A percentile compares a stretch with the other conserved stretches of the same genome.
phyloP scores from a whole-genome alignment of 2,329 filamentous ascomycete species.

The Colletotrichum horii region DNA sequence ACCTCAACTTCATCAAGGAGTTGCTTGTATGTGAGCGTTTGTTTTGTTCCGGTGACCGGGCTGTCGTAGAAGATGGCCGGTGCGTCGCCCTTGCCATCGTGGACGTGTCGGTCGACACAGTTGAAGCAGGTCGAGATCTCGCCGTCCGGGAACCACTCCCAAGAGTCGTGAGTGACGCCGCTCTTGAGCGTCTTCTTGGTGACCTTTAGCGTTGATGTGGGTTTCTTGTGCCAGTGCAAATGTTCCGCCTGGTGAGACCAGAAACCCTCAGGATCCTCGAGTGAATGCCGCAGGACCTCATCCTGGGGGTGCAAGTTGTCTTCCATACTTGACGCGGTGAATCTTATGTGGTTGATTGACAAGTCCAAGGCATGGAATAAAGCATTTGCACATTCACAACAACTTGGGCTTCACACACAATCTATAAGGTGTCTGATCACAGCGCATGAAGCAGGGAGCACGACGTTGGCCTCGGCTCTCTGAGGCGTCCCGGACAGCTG shows the following conservation, averaged over 20 bases:
- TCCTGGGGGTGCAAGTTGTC: constrained; percentile 51
- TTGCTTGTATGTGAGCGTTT: constrained; percentile 75
- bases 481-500: background rate
- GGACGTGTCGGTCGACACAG: constrained; percentile 88
- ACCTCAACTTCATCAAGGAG: constrained; percentile 81
- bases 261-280: constrained; percentile 73
- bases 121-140: constrained; percentile 93
- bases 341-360: background rate
- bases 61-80: constrained; percentile 88
- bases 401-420: background rate
- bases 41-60: constrained; percentile 77
- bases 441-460: background rate
- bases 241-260: constrained; percentile 78
- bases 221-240: constrained; percentile 81
- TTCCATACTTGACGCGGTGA: background rate
- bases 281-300: constrained; percentile 59
- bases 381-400: background rate
- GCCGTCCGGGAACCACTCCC: constrained; percentile 90
- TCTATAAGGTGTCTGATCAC: background rate
- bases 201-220: constrained; percentile 64
- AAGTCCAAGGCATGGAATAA: background rate
- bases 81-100: constrained; percentile 73
- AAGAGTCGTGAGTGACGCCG: constrained; percentile 72
- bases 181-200: constrained; percentile 67
- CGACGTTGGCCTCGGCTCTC: background rate